Conservation (phyloP, 176 grass and related monocot species). For the Lolium perenne region DNA sequence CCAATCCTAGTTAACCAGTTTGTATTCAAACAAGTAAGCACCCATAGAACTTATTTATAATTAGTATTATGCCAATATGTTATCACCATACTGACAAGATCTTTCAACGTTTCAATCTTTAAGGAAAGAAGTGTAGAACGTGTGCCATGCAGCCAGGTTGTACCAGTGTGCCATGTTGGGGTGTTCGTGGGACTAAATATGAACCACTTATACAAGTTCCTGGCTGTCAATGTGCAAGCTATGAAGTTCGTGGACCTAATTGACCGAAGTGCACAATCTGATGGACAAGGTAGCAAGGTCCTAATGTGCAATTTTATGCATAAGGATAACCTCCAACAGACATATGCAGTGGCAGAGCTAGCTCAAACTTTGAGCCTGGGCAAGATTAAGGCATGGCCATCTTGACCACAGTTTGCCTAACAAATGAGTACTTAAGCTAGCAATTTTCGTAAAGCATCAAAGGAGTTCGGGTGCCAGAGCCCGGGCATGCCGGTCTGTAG, state of each 20-base stretch:
- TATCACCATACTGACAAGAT: not conserved
- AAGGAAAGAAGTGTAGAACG: not conserved
- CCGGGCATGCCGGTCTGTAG: too few species aligned
- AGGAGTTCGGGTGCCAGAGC: too few species aligned
- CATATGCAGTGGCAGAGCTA: not conserved
- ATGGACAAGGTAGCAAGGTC: slow-evolving; percentile 7
- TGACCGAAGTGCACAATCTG: not conserved
- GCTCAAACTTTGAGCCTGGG: too few species aligned
- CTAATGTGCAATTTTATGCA: not conserved
- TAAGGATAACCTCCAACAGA: slow-evolving; percentile 10
- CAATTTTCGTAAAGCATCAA: too few species aligned
- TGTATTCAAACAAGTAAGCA: not conserved
- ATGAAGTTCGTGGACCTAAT: not conserved
- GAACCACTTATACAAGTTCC: not conserved
- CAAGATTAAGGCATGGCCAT: too few species aligned
- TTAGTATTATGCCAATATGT: not conserved
- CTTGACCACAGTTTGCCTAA: too few species aligned
- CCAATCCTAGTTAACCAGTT: slow-evolving; percentile 19
- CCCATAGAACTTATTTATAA: not conserved
- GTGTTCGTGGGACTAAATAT: not conserved
- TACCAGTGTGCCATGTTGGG: not conserved
- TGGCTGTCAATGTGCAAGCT: not conserved
- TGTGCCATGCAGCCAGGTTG: not conserved
- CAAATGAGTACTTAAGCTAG: too few species aligned
- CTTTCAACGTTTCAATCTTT: not conserved